phyloP scores from a whole-genome alignment of 2,329 filamentous ascomycete genomes.

The Plenodomus biglobosus region DNA sequence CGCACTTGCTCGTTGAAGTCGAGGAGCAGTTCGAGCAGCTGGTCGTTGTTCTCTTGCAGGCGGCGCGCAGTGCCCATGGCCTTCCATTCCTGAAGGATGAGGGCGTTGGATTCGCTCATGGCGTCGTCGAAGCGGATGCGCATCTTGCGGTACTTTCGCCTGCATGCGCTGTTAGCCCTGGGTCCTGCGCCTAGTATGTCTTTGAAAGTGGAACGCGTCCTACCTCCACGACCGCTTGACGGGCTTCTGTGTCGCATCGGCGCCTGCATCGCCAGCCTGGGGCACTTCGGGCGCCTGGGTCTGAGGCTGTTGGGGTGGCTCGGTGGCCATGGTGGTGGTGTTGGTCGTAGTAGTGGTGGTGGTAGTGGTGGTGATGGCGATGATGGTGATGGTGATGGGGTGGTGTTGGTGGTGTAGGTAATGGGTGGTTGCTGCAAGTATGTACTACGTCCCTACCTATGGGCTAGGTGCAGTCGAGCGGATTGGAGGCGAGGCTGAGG shows the following conservation, averaged over 20 bases:
- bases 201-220: conserved; percentile 5
- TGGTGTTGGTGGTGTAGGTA: no score
- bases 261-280: conserved; percentile 15
- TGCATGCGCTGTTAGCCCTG: conserved; percentile 7
- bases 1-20: conserved; percentile 85
- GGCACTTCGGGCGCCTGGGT: conserved; percentile 4
- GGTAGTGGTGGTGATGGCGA: neutral
- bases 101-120: conserved; percentile 77
- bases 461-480: no score
- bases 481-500: no score
- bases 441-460: no score
- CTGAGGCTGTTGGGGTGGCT: conserved; percentile 18
- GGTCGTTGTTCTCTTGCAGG: conserved; percentile 88
- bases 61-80: conserved; percentile 79
- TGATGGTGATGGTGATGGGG: neutral
- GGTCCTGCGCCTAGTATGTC: conserved; percentile 8
- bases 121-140: conserved; percentile 74
- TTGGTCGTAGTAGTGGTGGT: conserved; percentile 5
- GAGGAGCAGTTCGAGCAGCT: conserved; percentile 82
- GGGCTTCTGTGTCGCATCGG: conserved; percentile 30
- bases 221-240: conserved; percentile 46
- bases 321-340: conserved; percentile 32
- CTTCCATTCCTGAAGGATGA: conserved; percentile 79
- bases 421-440: no score
- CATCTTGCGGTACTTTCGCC: conserved; percentile 95